Evolutionary conservation across 164 flowering plant genomes (phyloP).

Genomic region (Santalum album): DNA sequence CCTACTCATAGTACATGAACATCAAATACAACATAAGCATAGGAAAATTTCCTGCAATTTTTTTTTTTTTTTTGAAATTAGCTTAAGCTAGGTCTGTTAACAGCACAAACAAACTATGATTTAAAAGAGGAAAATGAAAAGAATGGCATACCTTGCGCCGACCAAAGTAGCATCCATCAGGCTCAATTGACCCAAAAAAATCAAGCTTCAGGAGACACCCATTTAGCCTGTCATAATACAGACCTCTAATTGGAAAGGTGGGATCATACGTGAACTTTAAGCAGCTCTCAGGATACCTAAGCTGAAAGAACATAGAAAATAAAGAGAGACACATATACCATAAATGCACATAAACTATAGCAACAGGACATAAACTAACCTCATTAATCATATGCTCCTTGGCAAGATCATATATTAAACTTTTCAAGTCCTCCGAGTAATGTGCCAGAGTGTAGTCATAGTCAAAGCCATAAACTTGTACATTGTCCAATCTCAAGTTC

Average conservation of each 20-base stretch:
- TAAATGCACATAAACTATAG: neutral
- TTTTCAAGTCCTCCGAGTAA: constrained; percentile 72
- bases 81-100: too few relatives aligned
- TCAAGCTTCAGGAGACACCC: constrained; percentile 89
- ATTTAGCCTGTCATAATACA: constrained; percentile 74
- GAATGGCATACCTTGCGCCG: constrained; percentile 63
- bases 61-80: too few relatives aligned
- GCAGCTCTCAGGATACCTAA: constrained; percentile 74
- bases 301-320: constrained; percentile 33
- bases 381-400: constrained; percentile 79
- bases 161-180: constrained; percentile 85
- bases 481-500: constrained; percentile 66
- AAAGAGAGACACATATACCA: neutral
- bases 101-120: too few relatives aligned
- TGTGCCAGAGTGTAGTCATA: constrained; percentile 94
- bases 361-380: constrained; percentile 33
- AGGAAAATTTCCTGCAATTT: too few relatives aligned
- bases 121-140: too few relatives aligned
- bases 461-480: constrained; percentile 90
- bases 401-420: constrained; percentile 84
- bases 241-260: constrained; percentile 77
- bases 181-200: constrained; percentile 91
- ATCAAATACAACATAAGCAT: too few relatives aligned
- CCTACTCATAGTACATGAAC: too few relatives aligned
- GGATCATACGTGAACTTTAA: constrained; percentile 65